These are phyloP conservation scores for Amaranthus tricolor DNA, from an alignment of 179 eudicot species.

Conservation along the genomic window DNA sequence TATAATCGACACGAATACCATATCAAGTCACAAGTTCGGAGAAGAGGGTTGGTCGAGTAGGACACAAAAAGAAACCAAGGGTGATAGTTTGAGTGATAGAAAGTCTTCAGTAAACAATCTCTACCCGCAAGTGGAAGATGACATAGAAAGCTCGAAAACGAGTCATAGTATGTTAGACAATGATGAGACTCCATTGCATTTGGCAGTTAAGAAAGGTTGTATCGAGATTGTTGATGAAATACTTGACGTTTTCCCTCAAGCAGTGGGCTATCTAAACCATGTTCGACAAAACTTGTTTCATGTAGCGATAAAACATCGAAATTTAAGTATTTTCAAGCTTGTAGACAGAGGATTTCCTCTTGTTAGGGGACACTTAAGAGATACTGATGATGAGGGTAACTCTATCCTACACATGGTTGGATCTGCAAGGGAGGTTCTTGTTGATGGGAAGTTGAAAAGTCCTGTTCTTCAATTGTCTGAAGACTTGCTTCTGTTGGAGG, in stretches of 20 bases:
- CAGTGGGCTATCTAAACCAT: slow-evolving; percentile 18
- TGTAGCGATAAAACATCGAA: slow-evolving; percentile 15
- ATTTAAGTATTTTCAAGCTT: background rate
- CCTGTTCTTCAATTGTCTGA: slow-evolving; percentile 15
- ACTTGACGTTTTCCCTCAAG: slow-evolving; percentile 11
- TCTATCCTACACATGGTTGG: slow-evolving; percentile 26
- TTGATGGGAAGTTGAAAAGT: slow-evolving; percentile 8
- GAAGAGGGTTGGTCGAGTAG: background rate
- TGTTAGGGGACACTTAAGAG: background rate
- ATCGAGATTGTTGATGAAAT: slow-evolving; percentile 19
- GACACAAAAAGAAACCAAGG: no score
- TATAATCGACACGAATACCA: background rate
- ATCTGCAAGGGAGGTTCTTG: background rate
- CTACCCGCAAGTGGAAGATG: background rate
- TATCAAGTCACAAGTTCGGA: background rate
- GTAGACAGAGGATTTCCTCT: background rate
- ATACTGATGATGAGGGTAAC: slow-evolving; percentile 13
- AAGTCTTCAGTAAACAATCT: background rate
- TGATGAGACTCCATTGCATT: slow-evolving; percentile 18
- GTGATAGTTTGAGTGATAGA: background rate
- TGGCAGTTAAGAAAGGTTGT: slow-evolving; percentile 22
- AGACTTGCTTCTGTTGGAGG: slow-evolving; percentile 19
- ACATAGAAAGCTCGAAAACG: background rate
- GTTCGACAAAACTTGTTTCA: slow-evolving; percentile 9
- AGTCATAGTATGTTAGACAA: background rate